Conservation (phyloP, 2,329 filamentous ascomycete genomes). For the Nannizziopsis arthrosporioides region DNA sequence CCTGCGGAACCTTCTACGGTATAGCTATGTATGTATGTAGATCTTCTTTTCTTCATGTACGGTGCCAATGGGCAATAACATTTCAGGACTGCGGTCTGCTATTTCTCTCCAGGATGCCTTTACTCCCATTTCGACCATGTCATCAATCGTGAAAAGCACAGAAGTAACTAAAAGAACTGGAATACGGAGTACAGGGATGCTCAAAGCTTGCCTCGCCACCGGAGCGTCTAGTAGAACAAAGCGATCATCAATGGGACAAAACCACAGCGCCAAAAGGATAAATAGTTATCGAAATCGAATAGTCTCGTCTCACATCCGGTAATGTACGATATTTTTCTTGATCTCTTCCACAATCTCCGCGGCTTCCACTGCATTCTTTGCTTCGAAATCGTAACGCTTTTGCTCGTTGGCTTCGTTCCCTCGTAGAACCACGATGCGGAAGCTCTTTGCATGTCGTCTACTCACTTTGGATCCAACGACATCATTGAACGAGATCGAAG, state of each 20-base stretch:
- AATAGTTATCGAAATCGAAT: not conserved
- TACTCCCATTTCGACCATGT: not conserved
- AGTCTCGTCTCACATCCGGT: constrained; percentile 25
- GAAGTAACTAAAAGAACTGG: not conserved
- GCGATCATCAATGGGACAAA: constrained; percentile 8
- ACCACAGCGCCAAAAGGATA: constrained; percentile 1
- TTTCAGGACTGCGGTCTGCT: too few species aligned
- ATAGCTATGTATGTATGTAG: too few species aligned
- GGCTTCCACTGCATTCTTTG: constrained; percentile 45
- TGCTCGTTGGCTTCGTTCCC: constrained; percentile 52
- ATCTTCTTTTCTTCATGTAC: too few species aligned
- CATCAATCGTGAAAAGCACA: not conserved
- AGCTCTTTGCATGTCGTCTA: constrained; percentile 52
- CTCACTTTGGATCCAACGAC: constrained; percentile 56
- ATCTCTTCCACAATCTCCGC: constrained; percentile 53
- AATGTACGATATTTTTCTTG: constrained; percentile 44
- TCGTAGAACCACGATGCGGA: constrained; percentile 49
- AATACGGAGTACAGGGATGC: not conserved
- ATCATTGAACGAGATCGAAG: constrained; percentile 51
- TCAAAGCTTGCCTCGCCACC: not conserved
- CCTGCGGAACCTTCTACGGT: too few species aligned
- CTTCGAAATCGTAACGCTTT: constrained; percentile 57
- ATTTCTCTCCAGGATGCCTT: too few species aligned
- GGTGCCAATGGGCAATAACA: too few species aligned
- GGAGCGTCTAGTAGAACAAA: not conserved